phyloP scores from a whole-genome alignment of 257 asterid species.

The Solanum corneliomulleri region DNA sequence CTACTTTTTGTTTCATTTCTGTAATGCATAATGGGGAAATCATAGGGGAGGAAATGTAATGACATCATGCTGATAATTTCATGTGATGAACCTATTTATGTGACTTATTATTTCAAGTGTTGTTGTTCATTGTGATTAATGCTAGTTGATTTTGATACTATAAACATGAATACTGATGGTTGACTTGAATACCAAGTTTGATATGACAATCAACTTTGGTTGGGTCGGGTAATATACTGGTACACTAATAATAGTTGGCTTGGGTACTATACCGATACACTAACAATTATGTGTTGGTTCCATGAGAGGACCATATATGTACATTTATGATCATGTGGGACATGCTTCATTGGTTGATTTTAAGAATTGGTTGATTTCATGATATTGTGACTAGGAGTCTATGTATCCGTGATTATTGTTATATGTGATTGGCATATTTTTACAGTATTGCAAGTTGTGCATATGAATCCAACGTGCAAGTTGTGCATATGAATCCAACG shows the following conservation, averaged over 20 bases:
- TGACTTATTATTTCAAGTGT: too few species aligned
- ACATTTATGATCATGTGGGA: not conserved
- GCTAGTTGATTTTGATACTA: rapidly evolving
- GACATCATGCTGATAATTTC: too few species aligned
- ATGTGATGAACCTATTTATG: not conserved
- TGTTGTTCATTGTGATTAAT: not conserved
- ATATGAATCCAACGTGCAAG: too few species aligned
- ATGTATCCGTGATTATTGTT: not conserved
- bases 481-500: too few species aligned
- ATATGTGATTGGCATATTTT: not conserved
- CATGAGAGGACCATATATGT: not conserved
- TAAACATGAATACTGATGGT: not conserved
- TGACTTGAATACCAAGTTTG: too few species aligned
- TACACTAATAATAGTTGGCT: not conserved
- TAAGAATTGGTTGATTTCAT: not conserved
- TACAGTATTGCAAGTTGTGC: too few species aligned
- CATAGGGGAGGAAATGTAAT: too few species aligned
- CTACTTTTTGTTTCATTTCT: not conserved
- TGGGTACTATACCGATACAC: not conserved
- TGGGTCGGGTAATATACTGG: not conserved
- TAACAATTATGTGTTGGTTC: too few species aligned
- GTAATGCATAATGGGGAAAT: not conserved
- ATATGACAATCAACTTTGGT: too few species aligned
- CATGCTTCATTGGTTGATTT: not conserved
- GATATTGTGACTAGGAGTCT: not conserved